Percentiles rank a stretch among this genome's conserved stretches.
phyloP scores from a whole-genome alignment of 768 basidiomycete species.

The Panus rudis region DNA sequence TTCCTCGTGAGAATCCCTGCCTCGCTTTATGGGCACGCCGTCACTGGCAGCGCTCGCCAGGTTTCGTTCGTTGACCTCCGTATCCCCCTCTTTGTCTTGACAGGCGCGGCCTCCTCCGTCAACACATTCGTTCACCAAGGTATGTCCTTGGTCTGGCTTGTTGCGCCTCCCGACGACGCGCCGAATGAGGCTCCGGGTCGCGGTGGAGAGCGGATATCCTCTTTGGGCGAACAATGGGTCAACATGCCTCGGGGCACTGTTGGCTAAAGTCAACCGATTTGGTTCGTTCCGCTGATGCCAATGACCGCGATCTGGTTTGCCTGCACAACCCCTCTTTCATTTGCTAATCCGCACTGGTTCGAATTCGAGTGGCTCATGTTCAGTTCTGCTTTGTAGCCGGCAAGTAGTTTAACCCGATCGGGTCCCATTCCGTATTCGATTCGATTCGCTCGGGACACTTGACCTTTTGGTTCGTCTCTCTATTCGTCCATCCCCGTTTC shows the following conservation, averaged over 20 bases:
- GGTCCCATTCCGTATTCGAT: not conserved
- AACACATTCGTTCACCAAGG: constrained; percentile 55
- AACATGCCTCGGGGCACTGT: no score
- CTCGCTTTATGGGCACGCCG: constrained; percentile 31
- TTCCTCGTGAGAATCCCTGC: constrained; percentile 18
- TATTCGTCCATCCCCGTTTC: not conserved
- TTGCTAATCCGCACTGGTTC: not conserved
- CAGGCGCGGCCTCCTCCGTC: constrained; percentile 71
- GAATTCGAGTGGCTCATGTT: no score
- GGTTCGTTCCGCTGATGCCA: not conserved
- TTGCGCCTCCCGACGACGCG: constrained; percentile 2
- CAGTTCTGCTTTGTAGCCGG: not conserved
- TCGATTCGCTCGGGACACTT: not conserved
- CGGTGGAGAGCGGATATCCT: no score
- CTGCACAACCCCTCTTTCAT: not conserved
- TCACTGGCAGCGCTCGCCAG: constrained; percentile 17
- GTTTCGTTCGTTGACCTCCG: constrained; percentile 21
- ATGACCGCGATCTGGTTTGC: not conserved
- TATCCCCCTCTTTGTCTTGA: constrained; percentile 13
- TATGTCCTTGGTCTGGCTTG: constrained; percentile 24
- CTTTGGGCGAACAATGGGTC: not conserved
- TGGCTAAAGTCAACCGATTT: no score
- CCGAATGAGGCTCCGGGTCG: not conserved
- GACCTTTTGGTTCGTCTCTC: not conserved
- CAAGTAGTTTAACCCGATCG: not conserved